Conservation (phyloP, 345 rosid species). For the Salix brachista region DNA sequence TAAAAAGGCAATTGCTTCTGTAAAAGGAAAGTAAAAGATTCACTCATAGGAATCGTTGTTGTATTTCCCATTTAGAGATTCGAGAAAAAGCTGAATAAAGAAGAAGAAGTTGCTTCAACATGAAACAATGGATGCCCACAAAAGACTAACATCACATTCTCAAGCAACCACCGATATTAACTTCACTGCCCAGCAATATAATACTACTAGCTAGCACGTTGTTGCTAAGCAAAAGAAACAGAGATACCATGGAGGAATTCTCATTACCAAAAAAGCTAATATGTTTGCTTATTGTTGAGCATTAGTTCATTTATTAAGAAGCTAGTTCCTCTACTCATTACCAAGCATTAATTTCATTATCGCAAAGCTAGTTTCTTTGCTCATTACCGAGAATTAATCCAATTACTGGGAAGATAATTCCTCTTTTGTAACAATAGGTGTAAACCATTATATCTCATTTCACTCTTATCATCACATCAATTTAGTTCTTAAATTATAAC, state of each 20-base stretch:
- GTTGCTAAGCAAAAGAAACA: not conserved
- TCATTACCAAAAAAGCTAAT: too few relatives aligned
- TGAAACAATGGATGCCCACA: constrained; percentile 80
- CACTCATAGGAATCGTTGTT: constrained; percentile 41
- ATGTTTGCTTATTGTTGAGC: too few relatives aligned
- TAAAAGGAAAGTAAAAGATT: constrained; percentile 54
- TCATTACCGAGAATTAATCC: too few relatives aligned
- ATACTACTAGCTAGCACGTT: not conserved
- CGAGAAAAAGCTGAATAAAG: constrained; percentile 14
- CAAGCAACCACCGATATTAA: constrained; percentile 45
- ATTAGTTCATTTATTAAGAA: too few relatives aligned
- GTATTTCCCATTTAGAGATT: constrained; percentile 37
- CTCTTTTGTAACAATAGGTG: too few relatives aligned
- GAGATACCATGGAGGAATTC: constrained; percentile 51
- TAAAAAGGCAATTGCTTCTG: constrained; percentile 32
- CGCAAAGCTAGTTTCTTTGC: too few relatives aligned
- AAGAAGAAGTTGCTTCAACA: constrained; percentile 59
- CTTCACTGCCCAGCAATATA: constrained; percentile 9
- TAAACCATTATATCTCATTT: too few relatives aligned
- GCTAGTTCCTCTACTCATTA: too few relatives aligned
- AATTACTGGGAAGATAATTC: too few relatives aligned
- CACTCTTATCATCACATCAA: too few relatives aligned
- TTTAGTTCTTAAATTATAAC: too few relatives aligned
- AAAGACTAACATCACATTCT: constrained; percentile 46
- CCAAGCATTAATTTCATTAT: too few relatives aligned